These are phyloP conservation scores for Wickerhamomyces bovis DNA, from an alignment of 805 yeast genomes.

Conservation along the genomic window DNA sequence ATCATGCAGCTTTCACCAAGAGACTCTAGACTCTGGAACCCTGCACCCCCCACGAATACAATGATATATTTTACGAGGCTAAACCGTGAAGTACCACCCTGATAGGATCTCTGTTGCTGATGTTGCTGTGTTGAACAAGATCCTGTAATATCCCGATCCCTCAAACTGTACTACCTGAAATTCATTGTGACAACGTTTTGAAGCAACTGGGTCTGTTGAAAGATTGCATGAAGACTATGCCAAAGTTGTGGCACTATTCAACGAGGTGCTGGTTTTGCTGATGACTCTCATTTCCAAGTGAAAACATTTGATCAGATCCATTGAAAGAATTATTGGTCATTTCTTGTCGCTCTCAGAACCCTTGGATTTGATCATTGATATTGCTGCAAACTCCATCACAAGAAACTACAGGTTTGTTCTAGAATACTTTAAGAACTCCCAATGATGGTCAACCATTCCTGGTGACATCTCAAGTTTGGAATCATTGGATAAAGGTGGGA, in stretches of 20 bases:
- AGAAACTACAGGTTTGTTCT: constrained; percentile 42
- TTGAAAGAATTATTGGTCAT: constrained; percentile 63
- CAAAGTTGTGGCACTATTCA: constrained; percentile 47
- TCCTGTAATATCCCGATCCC: constrained; percentile 8
- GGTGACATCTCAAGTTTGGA: constrained; percentile 30
- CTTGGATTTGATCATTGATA: constrained; percentile 54
- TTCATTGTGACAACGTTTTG: constrained; percentile 34
- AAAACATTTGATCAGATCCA: constrained; percentile 37
- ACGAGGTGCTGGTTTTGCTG: constrained; percentile 33
- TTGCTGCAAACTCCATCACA: constrained; percentile 41
- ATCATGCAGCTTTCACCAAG: not conserved
- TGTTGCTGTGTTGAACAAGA: constrained; percentile 14
- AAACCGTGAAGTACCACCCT: constrained; percentile 14
- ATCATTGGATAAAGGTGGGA: constrained; percentile 45
- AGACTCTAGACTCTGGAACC: not conserved
- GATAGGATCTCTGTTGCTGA: constrained; percentile 7
- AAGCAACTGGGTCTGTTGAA: constrained; percentile 22
- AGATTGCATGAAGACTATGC: constrained; percentile 34
- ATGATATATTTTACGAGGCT: constrained; percentile 18
- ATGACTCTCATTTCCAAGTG: constrained; percentile 36
- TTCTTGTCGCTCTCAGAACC: constrained; percentile 60
- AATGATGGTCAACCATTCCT: constrained; percentile 58
- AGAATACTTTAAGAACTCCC: constrained; percentile 43
- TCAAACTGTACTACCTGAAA: constrained; percentile 16
- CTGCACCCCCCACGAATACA: not conserved